phyloP scores from a whole-genome alignment of 345 rosid species.

The Sonneratia alba region DNA sequence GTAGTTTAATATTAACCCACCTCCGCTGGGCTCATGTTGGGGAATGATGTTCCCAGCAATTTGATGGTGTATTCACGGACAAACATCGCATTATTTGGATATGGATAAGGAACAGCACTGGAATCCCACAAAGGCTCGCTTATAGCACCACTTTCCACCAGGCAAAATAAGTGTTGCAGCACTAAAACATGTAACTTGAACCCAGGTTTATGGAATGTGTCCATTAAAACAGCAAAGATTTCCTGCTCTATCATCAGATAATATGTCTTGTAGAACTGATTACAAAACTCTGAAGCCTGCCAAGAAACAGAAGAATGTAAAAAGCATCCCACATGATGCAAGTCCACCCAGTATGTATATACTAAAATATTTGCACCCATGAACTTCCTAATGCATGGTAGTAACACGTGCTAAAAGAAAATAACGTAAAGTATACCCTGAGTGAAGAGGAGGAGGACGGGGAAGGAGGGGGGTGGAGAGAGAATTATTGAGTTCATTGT shows the following conservation, averaged over 20 bases:
- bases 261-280: conserved; percentile 70
- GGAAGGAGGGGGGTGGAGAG: neutral
- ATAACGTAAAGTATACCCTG: neutral
- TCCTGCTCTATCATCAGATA: conserved; percentile 79
- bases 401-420: neutral
- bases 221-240: conserved; percentile 88
- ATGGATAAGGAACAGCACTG: conserved; percentile 56
- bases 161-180: conserved; percentile 75
- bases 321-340: conserved; percentile 9
- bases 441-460: neutral
- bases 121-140: conserved; percentile 95
- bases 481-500: neutral
- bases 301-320: conserved; percentile 12
- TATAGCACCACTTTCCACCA: conserved; percentile 70
- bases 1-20: conserved; percentile 18
- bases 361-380: neutral
- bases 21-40: conserved; percentile 90
- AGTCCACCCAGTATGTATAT: neutral
- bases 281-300: conserved; percentile 59
- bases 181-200: conserved; percentile 93
- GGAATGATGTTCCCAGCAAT: conserved; percentile 83
- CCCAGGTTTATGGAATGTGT: conserved; percentile 98
- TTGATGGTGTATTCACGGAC: conserved; percentile 90
- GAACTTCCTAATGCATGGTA: neutral
- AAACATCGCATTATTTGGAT: conserved; percentile 65